phyloP scores from a whole-genome alignment of 2,329 filamentous ascomycete genomes.

The Ascochyta fabae region DNA sequence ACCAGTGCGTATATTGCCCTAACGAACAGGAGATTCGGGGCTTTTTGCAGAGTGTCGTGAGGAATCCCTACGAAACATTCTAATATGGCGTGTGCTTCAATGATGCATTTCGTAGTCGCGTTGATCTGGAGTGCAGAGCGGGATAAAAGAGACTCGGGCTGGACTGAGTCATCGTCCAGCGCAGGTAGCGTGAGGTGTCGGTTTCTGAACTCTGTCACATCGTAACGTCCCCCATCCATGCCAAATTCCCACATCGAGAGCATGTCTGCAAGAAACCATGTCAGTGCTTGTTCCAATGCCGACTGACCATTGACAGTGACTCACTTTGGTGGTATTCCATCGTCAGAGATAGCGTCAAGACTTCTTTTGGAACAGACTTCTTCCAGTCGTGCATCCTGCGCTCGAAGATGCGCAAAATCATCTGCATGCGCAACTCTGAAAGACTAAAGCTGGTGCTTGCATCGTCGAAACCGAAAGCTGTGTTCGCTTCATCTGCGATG shows the following conservation, averaged over 20 bases:
- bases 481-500: constrained; percentile 47
- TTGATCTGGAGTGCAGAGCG: constrained; percentile 45
- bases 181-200: constrained; percentile 43
- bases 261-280: constrained; percentile 21
- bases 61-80: constrained; percentile 38
- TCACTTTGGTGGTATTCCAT: constrained; percentile 40
- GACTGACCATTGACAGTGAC: neutral
- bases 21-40: constrained; percentile 41
- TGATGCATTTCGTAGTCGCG: constrained; percentile 45
- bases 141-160: constrained; percentile 43
- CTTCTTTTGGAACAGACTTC: constrained; percentile 38
- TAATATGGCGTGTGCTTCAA: constrained; percentile 40
- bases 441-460: constrained; percentile 47
- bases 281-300: neutral
- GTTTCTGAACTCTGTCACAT: constrained; percentile 45
- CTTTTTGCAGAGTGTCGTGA: constrained; percentile 29
- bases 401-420: constrained; percentile 46
- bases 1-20: constrained; percentile 43
- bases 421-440: constrained; percentile 44
- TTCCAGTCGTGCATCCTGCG: constrained; percentile 47
- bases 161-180: constrained; percentile 41
- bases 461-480: constrained; percentile 48
- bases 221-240: constrained; percentile 47
- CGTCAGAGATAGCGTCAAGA: constrained; percentile 37
- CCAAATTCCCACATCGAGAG: constrained; percentile 48